Evolutionary conservation across 768 basidiomycete genomes (phyloP), one percentile per base, ranked within the genome.

Genomic region (Rickenella mellea): DNA sequence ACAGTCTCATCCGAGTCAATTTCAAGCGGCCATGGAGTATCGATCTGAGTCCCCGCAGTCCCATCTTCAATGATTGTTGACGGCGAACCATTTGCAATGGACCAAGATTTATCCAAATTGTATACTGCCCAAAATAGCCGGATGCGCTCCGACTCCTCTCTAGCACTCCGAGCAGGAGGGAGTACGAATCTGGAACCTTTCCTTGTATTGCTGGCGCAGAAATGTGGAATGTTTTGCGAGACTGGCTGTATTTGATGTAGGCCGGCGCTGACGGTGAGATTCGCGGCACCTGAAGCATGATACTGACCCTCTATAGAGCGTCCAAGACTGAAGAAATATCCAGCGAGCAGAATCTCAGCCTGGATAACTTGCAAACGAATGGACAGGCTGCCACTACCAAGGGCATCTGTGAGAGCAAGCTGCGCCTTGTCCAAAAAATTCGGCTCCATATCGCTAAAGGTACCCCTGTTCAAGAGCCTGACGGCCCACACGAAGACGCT

Each of bases 111-210:
- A 57, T 81, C 78, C 41, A 80, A 64, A 37, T 65, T 60, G 47
- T 76, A 71, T 6, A 74, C 75, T 0, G 72, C 61, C 80, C 80
- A 83, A 54, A 83, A 82, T 0, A 69, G 75, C 42, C 75, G 76
- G 44, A 82, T 78, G 25, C 77, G 67, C 51, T 82, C 80, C 15
- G 73, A 78, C 53, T 80, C 77, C 46, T 80, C 79, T n/a, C 75
- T 54, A 20, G 58, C 48, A 51, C 73, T 70, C 14, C 41, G 51
- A 31, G 66, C 49, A 52, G 70, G 49, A n/a, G 63, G 51, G 49
- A 76, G 55, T 2, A 59, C n/a, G 31, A 40, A 41, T 51, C 50
- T 20, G 20, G 42, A 50, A 6, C 45, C 42, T 30, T 47, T 40
- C 48, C 44, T 1, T 41, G 44, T 22, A 39, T 45, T n/a, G 43